These are phyloP conservation scores for Malania oleifera DNA, from an alignment of 164 flowering plant species.

Conservation along the genomic window DNA sequence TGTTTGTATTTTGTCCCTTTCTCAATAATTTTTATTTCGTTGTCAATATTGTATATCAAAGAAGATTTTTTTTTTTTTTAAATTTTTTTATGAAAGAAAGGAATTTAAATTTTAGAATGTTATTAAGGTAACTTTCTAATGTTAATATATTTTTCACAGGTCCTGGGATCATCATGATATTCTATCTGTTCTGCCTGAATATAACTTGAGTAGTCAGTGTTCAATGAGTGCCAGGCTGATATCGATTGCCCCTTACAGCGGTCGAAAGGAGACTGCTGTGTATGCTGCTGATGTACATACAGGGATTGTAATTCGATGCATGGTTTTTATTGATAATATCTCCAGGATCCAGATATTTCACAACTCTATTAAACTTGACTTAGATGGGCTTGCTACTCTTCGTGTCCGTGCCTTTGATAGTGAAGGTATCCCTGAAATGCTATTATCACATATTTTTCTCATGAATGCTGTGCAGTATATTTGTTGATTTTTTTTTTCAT, in stretches of 20 bases:
- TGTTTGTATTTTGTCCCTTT: no score
- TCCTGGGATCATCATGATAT: conserved; percentile 98
- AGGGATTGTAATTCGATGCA: conserved; percentile 78
- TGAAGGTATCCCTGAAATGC: conserved; percentile 49
- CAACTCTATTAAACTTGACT: conserved; percentile 83
- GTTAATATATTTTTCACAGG: conserved; percentile 63
- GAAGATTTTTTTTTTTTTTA: no score
- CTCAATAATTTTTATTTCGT: no score
- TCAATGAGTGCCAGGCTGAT: conserved; percentile 80
- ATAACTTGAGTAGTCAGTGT: conserved; percentile 62
- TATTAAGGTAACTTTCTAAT: no score
- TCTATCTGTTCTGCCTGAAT: conserved; percentile 72
- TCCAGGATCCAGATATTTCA: conserved; percentile 88
- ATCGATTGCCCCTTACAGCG: conserved; percentile 80
- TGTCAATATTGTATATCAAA: no score
- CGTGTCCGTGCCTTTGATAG: conserved; percentile 83
- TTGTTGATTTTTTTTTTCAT: neutral
- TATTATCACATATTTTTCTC: neutral
- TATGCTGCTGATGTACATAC: conserved; percentile 73
- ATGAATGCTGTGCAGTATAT: neutral
- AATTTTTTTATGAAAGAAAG: no score
- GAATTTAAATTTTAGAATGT: no score
- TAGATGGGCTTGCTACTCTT: conserved; percentile 89
- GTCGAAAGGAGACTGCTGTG: conserved; percentile 89
- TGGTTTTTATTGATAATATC: conserved; percentile 76